Percentiles rank a stretch among this genome's conserved stretches.
phyloP scores from a whole-genome alignment of 1,139 yeast species.

The Protomyces inundatus region DNA sequence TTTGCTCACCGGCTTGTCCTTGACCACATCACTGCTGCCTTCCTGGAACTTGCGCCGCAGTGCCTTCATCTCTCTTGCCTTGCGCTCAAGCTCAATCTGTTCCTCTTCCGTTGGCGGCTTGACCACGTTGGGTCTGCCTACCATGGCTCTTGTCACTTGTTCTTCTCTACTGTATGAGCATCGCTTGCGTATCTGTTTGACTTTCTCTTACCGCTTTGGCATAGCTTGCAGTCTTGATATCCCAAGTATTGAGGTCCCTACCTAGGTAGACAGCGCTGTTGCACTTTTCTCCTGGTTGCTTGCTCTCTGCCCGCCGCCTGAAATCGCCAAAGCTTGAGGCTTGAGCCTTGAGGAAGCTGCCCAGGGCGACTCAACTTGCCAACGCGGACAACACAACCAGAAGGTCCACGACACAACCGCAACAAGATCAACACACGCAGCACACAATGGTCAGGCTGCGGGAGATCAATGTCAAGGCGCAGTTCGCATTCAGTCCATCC shows the following conservation, averaged over 20 bases:
- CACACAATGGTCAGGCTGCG: constrained; percentile 10
- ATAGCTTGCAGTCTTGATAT: not conserved
- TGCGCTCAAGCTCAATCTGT: constrained; percentile 16
- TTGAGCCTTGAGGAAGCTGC: no score
- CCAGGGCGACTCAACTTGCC: no score
- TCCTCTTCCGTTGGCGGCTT: constrained; percentile 17
- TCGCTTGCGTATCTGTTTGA: not conserved
- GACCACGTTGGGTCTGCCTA: constrained; percentile 13
- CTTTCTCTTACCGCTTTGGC: constrained; percentile 9
- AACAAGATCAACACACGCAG: no score
- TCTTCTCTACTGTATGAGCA: not conserved
- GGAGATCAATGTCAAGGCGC: constrained; percentile 23
- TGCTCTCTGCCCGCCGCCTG: no score
- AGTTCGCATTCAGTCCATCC: constrained; percentile 17
- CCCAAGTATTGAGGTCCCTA: no score
- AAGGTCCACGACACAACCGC: no score
- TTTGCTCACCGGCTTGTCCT: constrained; percentile 12
- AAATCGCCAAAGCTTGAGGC: no score
- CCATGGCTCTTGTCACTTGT: constrained; percentile 25
- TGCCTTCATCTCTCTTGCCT: constrained; percentile 12
- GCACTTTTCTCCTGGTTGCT: no score
- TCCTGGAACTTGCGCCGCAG: constrained; percentile 21
- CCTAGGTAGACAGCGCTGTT: no score
- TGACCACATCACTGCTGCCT: constrained; percentile 18
- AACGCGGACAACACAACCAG: no score